A percentile compares a stretch with the other conserved stretches of the same genome.
phyloP scores from a whole-genome alignment of 768 basidiomycete species.

The Pleurotus sapidus region DNA sequence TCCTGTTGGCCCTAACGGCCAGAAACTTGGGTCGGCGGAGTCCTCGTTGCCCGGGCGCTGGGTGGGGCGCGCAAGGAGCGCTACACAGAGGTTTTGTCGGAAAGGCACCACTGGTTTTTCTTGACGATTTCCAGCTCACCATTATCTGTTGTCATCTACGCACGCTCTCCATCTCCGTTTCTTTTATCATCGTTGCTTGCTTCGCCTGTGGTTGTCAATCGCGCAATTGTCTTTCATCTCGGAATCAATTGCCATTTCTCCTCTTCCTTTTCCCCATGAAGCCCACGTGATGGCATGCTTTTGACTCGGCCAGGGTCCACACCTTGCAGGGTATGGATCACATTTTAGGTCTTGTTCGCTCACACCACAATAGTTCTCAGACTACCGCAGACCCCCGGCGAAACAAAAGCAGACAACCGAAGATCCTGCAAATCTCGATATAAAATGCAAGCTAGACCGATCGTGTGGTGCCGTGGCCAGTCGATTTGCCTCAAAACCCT shows the following conservation, averaged over 20 bases:
- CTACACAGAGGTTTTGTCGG: conserved; percentile 5
- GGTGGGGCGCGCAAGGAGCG: conserved; percentile 4
- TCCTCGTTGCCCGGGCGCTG: neutral
- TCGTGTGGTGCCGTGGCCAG: neutral
- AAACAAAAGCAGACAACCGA: conserved; percentile 4
- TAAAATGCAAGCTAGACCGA: conserved; percentile 7
- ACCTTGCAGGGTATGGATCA: conserved; percentile 1
- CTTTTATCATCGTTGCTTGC: neutral
- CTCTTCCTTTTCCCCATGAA: conserved; percentile 6
- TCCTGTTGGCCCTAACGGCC: neutral
- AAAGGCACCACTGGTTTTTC: neutral
- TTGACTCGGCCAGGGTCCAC: conserved; percentile 3
- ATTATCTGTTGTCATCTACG: neutral
- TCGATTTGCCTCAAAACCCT: neutral
- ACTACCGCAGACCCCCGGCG: conserved; percentile 3
- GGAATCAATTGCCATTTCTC: conserved; percentile 7
- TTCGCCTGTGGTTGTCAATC: conserved; percentile 2
- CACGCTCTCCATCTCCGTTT: neutral
- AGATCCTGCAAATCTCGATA: conserved; percentile 8
- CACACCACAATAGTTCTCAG: conserved; percentile 7
- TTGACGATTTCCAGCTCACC: neutral
- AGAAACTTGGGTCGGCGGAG: neutral
- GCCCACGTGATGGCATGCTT: conserved; percentile 1
- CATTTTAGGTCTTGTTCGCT: neutral
- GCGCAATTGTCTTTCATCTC: conserved; percentile 3